Evolutionary conservation across 2,329 filamentous ascomycete species (phyloP).

Genomic region (Talaromyces sp.): DNA sequence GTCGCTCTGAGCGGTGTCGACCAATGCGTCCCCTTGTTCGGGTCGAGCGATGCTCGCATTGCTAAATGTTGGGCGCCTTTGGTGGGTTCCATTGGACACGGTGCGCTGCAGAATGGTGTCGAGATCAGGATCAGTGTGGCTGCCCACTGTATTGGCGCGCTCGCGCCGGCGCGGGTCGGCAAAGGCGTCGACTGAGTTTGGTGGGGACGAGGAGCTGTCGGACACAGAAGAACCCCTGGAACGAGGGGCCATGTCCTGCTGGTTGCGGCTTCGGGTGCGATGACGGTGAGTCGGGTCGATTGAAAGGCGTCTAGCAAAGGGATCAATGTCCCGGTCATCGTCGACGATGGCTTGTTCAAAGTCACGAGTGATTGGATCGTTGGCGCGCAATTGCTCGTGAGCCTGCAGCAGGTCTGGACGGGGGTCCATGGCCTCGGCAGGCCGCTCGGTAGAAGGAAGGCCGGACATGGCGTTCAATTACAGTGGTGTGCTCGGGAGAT

Average conservation of each 20-base stretch:
- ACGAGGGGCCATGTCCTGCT: conserved; percentile 32
- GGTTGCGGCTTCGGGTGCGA: conserved; percentile 30
- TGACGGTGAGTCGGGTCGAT: conserved; percentile 36
- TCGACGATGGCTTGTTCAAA: conserved; percentile 83
- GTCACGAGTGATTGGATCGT: conserved; percentile 60
- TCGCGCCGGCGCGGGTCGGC: conserved; percentile 83
- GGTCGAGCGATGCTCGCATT: conserved; percentile 54
- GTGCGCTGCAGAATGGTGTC: conserved; percentile 63
- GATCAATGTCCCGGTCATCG: conserved; percentile 53
- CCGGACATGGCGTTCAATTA: conserved; percentile 30
- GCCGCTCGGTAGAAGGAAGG: conserved; percentile 34
- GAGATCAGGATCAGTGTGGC: conserved; percentile 49
- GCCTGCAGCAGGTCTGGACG: conserved; percentile 43
- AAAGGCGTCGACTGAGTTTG: conserved; percentile 97
- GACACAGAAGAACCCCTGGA: conserved; percentile 48
- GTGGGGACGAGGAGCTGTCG: conserved; percentile 73
- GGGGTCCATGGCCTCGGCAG: conserved; percentile 44
- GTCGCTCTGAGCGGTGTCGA: conserved; percentile 55
- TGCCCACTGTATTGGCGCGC: conserved; percentile 64
- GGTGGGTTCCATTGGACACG: conserved; percentile 63
- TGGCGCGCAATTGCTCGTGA: conserved; percentile 41
- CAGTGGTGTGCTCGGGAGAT: conserved; percentile 21
- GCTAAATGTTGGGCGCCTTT: conserved; percentile 56
- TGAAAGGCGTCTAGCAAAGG: conserved; percentile 33
- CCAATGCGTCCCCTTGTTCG: conserved; percentile 29